Percentiles rank a stretch among this genome's conserved stretches.
phyloP scores from a whole-genome alignment of 805 yeast genomes.

The Candida odintsovae region DNA sequence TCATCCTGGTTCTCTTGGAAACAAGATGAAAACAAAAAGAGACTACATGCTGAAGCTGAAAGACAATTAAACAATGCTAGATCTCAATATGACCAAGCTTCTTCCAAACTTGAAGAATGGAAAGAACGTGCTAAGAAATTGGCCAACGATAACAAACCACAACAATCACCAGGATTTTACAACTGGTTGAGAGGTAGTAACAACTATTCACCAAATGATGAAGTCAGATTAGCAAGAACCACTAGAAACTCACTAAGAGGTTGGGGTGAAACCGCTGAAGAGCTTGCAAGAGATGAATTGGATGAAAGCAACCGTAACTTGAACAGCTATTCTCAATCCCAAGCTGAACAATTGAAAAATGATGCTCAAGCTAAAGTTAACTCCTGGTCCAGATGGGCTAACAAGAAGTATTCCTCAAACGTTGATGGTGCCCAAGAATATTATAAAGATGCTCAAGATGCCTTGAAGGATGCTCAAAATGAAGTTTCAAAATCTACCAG shows the following conservation, averaged over 20 bases:
- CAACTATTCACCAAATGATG: slow-evolving; percentile 21
- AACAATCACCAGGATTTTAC: slow-evolving; percentile 15
- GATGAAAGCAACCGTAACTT: slow-evolving; percentile 14
- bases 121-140: slow-evolving; percentile 13
- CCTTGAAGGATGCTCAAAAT: slow-evolving; percentile 29
- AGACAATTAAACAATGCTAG: slow-evolving; percentile 20
- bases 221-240: slow-evolving; percentile 27
- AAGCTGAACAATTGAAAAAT: slow-evolving; percentile 5
- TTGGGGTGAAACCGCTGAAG: slow-evolving; percentile 41
- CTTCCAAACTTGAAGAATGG: slow-evolving; percentile 13
- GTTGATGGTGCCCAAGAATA: slow-evolving; percentile 23
- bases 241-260: slow-evolving; percentile 35
- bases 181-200: slow-evolving; percentile 25
- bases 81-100: slow-evolving; percentile 16
- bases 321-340: slow-evolving; percentile 1
- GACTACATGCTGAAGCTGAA: slow-evolving; percentile 23
- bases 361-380: slow-evolving; percentile 4
- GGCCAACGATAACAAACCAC: slow-evolving; percentile 5
- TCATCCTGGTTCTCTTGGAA: slow-evolving; percentile 22
- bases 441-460: slow-evolving; percentile 27
- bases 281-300: slow-evolving; percentile 37
- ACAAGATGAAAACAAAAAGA: slow-evolving; percentile 20
- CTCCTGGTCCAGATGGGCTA: slow-evolving; percentile 21
- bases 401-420: slow-evolving; percentile 18
- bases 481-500: slow-evolving; percentile 27